Percentiles rank a stretch among this genome's conserved stretches.
phyloP scores from a whole-genome alignment of 192 early-diverging fungal genomes.

The Coemansia sp. region DNA sequence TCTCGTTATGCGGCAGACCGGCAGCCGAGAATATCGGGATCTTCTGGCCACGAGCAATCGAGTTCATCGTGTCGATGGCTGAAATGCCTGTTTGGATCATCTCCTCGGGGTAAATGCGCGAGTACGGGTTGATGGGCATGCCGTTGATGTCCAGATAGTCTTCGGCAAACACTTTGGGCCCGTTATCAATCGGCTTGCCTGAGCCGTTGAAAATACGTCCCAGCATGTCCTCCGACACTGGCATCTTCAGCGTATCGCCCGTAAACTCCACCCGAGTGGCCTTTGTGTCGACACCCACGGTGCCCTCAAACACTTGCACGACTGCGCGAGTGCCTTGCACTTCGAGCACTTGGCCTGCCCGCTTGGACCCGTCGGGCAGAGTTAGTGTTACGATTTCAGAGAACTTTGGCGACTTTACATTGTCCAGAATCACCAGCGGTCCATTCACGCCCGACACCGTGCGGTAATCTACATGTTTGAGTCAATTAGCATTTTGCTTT shows the following conservation, averaged over 20 bases:
- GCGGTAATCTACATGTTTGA: conserved; percentile 75
- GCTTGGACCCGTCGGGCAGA: conserved; percentile 92
- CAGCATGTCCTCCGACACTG: conserved; percentile 99
- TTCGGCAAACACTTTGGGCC: conserved; percentile 99
- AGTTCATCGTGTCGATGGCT: conserved; percentile 99
- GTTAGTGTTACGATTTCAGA: conserved; percentile 96
- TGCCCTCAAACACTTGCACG: conserved; percentile 98
- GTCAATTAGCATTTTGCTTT: too few relatives aligned
- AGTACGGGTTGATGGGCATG: conserved; percentile 97
- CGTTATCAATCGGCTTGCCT: conserved; percentile 97
- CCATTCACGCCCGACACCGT: conserved; percentile 98
- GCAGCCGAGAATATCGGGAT: conserved; percentile 99
- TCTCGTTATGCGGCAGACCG: conserved; percentile 99
- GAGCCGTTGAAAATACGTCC: conserved; percentile 99
- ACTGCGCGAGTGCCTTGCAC: conserved; percentile 94
- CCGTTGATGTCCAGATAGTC: conserved; percentile 92
- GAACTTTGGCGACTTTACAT: conserved; percentile 98
- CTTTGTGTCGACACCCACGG: conserved; percentile 94
- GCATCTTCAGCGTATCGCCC: conserved; percentile 92
- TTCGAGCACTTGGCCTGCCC: conserved; percentile 96
- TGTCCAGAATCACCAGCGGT: conserved; percentile 96
- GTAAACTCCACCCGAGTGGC: conserved; percentile 93
- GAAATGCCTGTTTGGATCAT: conserved; percentile 99
- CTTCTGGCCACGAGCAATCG: conserved; percentile 99
- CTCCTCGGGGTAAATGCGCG: conserved; percentile 98